Base-by-base conservation (phyloP, 371 early-diverging fungal genomes). In the Mucor velutinosus region DNA sequence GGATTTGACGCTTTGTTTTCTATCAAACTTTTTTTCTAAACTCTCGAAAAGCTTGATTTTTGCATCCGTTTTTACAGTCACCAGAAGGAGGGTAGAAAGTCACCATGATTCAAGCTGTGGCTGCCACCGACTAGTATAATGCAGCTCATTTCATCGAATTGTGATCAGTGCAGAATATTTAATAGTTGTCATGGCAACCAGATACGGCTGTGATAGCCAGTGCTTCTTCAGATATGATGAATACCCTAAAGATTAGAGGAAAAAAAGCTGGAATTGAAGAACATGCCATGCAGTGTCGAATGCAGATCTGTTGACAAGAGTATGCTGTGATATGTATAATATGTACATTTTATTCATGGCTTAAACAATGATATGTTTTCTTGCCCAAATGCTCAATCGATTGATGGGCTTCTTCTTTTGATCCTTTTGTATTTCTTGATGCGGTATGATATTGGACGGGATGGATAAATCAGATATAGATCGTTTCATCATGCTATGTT, bases 331-430 rank as follows among this genome's bases (percentile, higher is more conserved):
- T 25, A 60, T 41, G 51, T 51, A 51, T 21, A 25, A 23, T 51
- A 51, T 51, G 51, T 51, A 51, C 51, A 51, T 21, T 35, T 14
- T 37, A 37, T 58, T 33, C 37, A 58, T 21, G 15, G 10, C 23
- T 39, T 41, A 60, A 23, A 41, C 65, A 41, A 57, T 43, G 10
- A 58, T 65, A 47, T 58, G 65, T n/a, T 65, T 65, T 45, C 58
- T 65, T 21, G 58, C 65, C 65, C 65, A 65, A 32, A 65, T 25
- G 17, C 49, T 58, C 21, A 65, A 47, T n/a, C 59, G 32, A 58
- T 47, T 58, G 14, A 41, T 45, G 4, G 56, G 32, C 32, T 56
- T 56, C 10, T 30, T 30, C 15, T 56, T 56, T 27, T 30, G 56
- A 4, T 56, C 32, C 23, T 32, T 32, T 32, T 56, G 56, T 30